These are phyloP conservation scores for Sarcomyxa edulis DNA, from an alignment of 768 basidiomycete species.

Conservation along the genomic window DNA sequence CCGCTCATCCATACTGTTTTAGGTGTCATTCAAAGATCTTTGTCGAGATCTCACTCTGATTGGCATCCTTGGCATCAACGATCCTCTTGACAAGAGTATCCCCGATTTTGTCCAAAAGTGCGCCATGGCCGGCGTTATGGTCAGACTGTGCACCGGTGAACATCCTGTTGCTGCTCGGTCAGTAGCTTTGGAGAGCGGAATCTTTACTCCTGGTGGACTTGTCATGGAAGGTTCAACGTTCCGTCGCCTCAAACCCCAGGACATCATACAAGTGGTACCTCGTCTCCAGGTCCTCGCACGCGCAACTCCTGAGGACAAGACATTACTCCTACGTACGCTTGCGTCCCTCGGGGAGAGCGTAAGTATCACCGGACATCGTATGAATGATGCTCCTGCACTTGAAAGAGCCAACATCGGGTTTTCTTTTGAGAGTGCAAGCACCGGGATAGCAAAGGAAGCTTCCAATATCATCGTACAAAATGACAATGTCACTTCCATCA, in stretches of 20 bases:
- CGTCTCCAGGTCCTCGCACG: conserved; percentile 76
- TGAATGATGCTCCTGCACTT: conserved; percentile 51
- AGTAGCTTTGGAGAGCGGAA: conserved; percentile 75
- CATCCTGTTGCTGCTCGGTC: conserved; percentile 74
- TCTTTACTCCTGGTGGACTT: conserved; percentile 69
- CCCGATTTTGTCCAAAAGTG: conserved; percentile 65
- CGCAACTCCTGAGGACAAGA: conserved; percentile 78
- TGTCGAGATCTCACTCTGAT: conserved; percentile 59
- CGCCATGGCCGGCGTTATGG: conserved; percentile 61
- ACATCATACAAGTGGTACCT: conserved; percentile 60
- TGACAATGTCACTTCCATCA: conserved; percentile 72
- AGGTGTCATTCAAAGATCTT: conserved; percentile 50
- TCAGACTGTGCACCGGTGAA: conserved; percentile 84
- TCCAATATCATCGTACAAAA: conserved; percentile 71
- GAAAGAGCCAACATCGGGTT: conserved; percentile 10
- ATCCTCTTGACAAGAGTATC: conserved; percentile 71
- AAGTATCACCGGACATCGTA: conserved; percentile 59
- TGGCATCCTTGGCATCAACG: conserved; percentile 71
- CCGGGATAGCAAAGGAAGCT: conserved; percentile 29
- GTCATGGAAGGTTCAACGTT: conserved; percentile 80
- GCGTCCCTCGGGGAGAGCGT: conserved; percentile 63
- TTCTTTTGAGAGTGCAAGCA: conserved; percentile 20
- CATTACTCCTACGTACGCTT: conserved; percentile 64
- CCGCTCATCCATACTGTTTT: too few species aligned
- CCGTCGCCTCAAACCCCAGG: conserved; percentile 42